Conservation (phyloP, 2,329 filamentous ascomycete species). For the Scleromitrula shiraiana region DNA sequence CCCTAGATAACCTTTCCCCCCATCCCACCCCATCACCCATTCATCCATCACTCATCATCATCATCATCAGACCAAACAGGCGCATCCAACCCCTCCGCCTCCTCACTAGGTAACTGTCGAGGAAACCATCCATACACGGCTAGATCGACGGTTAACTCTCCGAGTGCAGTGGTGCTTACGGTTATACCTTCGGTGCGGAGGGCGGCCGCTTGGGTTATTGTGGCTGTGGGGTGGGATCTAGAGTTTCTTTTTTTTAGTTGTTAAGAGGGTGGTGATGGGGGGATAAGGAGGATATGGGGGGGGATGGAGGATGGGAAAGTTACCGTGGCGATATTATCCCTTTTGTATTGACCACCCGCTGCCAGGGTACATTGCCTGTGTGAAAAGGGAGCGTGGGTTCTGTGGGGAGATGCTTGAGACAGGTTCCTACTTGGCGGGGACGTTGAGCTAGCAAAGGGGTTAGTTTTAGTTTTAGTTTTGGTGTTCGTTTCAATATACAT, state of each 20-base stretch:
- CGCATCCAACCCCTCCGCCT: conserved; percentile 19
- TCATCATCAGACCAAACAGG: conserved; percentile 18
- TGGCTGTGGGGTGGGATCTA: conserved; percentile 29
- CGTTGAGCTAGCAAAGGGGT: conserved; percentile 47
- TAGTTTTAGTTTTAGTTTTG: not conserved
- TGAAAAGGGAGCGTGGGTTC: conserved; percentile 63
- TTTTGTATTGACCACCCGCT: conserved; percentile 82
- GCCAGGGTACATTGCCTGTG: conserved; percentile 80
- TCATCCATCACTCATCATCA: conserved; percentile 2
- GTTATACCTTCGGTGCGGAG: conserved; percentile 31
- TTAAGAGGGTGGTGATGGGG: not conserved
- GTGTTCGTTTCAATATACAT: too few relatives aligned
- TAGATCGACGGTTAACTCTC: conserved; percentile 31
- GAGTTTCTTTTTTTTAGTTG: not conserved
- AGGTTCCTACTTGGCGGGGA: conserved; percentile 79
- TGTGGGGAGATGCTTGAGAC: conserved; percentile 72
- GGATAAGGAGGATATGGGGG: not conserved
- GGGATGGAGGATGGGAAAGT: not conserved
- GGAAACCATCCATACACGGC: conserved; percentile 35
- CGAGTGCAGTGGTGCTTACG: conserved; percentile 26
- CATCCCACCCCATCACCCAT: not conserved
- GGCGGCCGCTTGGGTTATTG: conserved; percentile 30
- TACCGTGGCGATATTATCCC: conserved; percentile 81
- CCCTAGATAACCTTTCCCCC: too few relatives aligned
- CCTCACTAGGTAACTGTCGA: conserved; percentile 28